A percentile compares a stretch with the other conserved stretches of the same genome.
phyloP scores from a whole-genome alignment of 2,329 filamentous ascomycete species.

The Colletotrichum paranaense region DNA sequence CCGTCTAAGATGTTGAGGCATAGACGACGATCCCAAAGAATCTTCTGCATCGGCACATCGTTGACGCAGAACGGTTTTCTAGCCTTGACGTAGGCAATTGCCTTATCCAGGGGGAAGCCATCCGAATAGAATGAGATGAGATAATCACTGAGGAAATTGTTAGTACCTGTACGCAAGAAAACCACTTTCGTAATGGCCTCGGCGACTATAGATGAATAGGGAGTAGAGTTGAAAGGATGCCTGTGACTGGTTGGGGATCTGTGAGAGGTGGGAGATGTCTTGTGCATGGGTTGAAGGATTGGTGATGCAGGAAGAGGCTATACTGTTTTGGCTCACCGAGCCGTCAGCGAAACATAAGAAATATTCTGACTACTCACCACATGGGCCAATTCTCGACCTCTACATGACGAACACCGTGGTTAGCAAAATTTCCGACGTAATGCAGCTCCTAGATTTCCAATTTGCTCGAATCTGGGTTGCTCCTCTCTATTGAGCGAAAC shows the following conservation, averaged over 20 bases:
- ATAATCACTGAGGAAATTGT: conserved; percentile 72
- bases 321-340: conserved; percentile 50
- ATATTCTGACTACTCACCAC: conserved; percentile 63
- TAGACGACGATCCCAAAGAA: conserved; percentile 93
- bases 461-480: not conserved
- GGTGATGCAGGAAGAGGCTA: conserved; percentile 41
- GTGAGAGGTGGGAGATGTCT: not conserved
- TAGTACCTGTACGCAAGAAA: conserved; percentile 20
- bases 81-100: conserved; percentile 92
- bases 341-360: conserved; percentile 6
- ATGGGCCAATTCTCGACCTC: conserved; percentile 96
- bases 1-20: conserved; percentile 90
- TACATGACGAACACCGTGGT: conserved; percentile 40
- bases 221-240: not conserved
- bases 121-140: conserved; percentile 98
- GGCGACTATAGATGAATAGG: not conserved
- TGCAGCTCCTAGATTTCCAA: not conserved
- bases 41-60: conserved; percentile 95
- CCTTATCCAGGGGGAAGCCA: conserved; percentile 96
- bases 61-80: conserved; percentile 98
- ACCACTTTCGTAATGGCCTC: not conserved
- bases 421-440: not conserved
- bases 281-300: not conserved
- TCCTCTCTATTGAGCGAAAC: not conserved
- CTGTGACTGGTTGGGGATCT: not conserved